These are phyloP conservation scores for Ambrosia artemisiifolia DNA, from an alignment of 129 eudicot species.

Conservation along the genomic window DNA sequence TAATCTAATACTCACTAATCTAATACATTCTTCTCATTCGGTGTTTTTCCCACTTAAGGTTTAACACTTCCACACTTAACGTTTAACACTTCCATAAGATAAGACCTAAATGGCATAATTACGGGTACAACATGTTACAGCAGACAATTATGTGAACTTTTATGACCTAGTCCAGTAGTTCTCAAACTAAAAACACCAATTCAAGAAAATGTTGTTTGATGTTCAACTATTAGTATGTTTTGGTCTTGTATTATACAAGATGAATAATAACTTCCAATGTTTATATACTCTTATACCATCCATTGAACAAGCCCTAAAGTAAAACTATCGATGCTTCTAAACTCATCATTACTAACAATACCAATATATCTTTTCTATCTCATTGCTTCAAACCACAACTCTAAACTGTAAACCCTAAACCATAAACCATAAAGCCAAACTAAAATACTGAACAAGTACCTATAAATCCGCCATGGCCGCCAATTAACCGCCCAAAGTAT, in stretches of 20 bases:
- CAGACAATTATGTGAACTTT: background rate
- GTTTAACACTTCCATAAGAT: background rate
- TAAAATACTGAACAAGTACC: slow-evolving; percentile 36
- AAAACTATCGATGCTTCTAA: background rate
- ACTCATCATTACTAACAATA: background rate
- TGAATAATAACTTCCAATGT: background rate
- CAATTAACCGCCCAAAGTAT: slow-evolving; percentile 98
- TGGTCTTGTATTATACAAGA: background rate
- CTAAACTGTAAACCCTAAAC: background rate
- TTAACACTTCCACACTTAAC: background rate
- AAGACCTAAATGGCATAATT: too few relatives aligned
- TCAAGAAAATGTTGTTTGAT: background rate
- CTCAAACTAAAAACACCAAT: background rate
- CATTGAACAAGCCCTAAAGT: background rate
- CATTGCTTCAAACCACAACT: slow-evolving; percentile 9
- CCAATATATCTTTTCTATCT: background rate
- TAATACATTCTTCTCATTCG: background rate
- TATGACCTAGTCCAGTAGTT: background rate
- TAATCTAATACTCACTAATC: background rate
- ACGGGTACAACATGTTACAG: background rate
- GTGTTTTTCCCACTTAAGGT: background rate
- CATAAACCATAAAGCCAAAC: background rate
- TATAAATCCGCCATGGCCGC: slow-evolving; percentile 99
- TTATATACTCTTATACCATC: background rate
- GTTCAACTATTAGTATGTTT: background rate